Percentiles rank a stretch among this genome's conserved stretches.
These are phyloP conservation scores for Diaporthe vaccinii DNA, from an alignment of 2,329 filamentous ascomycete genomes.

Conservation along the genomic window DNA sequence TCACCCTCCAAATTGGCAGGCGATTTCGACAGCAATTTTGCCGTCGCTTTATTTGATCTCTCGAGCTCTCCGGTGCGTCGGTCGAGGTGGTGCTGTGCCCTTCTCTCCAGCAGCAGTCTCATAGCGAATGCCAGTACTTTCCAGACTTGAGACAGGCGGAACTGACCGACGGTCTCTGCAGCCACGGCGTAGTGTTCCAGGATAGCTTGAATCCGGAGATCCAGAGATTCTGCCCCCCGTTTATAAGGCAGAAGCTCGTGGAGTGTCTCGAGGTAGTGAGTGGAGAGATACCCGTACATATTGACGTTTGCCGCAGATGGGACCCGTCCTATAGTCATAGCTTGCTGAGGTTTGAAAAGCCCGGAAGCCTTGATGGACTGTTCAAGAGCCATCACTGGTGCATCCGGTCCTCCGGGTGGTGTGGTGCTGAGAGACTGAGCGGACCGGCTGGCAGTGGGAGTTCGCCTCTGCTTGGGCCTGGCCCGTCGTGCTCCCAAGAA, in stretches of 20 bases:
- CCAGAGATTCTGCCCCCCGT: slow-evolving; percentile 54
- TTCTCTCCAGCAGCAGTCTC: slow-evolving; percentile 64
- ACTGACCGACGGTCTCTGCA: slow-evolving; percentile 69
- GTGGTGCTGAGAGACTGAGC: slow-evolving; percentile 65
- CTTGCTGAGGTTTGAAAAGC: slow-evolving; percentile 70
- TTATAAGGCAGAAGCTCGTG: slow-evolving; percentile 61
- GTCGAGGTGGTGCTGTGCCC: slow-evolving; percentile 71
- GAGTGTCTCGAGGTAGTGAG: slow-evolving; percentile 68
- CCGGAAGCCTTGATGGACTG: slow-evolving; percentile 71
- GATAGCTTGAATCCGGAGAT: slow-evolving; percentile 63
- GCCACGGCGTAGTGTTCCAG: slow-evolving; percentile 69
- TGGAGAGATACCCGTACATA: slow-evolving; percentile 69
- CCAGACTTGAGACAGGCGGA: slow-evolving; percentile 75
- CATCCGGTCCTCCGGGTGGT: slow-evolving; percentile 61
- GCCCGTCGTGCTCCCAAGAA: slow-evolving; percentile 66
- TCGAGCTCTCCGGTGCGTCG: slow-evolving; percentile 57
- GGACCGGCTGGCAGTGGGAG: slow-evolving; percentile 60
- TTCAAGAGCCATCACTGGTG: slow-evolving; percentile 66
- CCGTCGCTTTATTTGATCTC: slow-evolving; percentile 34
- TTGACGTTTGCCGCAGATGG: slow-evolving; percentile 63
- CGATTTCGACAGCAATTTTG: slow-evolving; percentile 42
- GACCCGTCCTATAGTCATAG: slow-evolving; percentile 72
- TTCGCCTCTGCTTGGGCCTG: slow-evolving; percentile 56
- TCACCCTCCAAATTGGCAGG: slow-evolving; percentile 1
- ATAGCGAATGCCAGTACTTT: slow-evolving; percentile 71